Percentiles rank a stretch among this genome's conserved stretches.
Evolutionary conservation across 1,139 yeast genomes (phyloP).

Genomic region (Blastobotrys raffinosifermentans): DNA sequence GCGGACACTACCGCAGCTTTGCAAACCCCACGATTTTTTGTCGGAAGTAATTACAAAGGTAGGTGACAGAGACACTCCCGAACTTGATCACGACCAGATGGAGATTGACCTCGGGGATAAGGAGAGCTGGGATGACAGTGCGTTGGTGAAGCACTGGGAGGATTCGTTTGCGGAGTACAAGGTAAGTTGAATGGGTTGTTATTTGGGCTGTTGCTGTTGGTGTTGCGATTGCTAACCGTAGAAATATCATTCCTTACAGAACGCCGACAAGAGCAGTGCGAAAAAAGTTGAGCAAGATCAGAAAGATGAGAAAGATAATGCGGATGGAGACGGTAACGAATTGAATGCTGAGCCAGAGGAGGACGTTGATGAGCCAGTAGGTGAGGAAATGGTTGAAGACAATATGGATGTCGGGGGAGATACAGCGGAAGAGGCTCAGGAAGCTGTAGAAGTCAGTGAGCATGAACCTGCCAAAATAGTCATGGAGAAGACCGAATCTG

Average conservation of each 20-base stretch:
- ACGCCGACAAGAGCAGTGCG: not conserved
- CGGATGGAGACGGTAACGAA: not conserved
- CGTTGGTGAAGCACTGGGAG: slow-evolving; percentile 23
- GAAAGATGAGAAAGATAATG: not conserved
- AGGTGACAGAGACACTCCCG: no score
- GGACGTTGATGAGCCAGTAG: slow-evolving; percentile 5
- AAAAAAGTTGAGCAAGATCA: slow-evolving; percentile 4
- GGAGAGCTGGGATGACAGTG: slow-evolving; percentile 28
- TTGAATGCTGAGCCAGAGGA: slow-evolving; percentile 5
- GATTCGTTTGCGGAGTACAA: slow-evolving; percentile 24
- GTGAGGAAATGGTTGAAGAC: not conserved
- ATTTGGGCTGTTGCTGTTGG: no score
- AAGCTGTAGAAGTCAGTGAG: slow-evolving; percentile 7
- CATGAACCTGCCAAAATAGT: not conserved
- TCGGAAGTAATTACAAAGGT: no score
- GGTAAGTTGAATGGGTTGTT: slow-evolving; percentile 8
- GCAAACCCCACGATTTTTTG: no score
- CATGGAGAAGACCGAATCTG: not conserved
- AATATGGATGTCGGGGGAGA: slow-evolving; percentile 4
- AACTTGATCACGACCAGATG: not conserved
- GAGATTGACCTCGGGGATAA: slow-evolving; percentile 15
- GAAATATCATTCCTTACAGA: slow-evolving; percentile 19
- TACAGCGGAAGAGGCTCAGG: slow-evolving; percentile 6
- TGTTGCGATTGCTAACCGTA: slow-evolving; percentile 5
- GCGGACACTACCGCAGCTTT: no score